These are phyloP conservation scores for Rhynchospora pubera DNA, from an alignment of 176 grass and related monocot genomes.

Conservation along the genomic window DNA sequence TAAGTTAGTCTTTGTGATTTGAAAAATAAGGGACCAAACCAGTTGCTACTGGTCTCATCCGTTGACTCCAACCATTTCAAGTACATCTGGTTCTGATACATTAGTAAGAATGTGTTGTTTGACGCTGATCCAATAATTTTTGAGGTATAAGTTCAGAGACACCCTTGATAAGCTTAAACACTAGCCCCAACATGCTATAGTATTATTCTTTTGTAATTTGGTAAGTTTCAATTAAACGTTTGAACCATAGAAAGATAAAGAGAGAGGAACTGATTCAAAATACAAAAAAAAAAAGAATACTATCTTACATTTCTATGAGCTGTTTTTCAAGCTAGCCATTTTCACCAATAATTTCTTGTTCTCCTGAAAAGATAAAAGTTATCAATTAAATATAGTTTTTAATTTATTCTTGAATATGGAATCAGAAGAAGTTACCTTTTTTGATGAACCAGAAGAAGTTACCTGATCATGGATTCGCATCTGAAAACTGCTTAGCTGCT, in stretches of 20 bases:
- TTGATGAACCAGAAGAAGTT: background rate
- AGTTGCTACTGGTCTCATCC: too few species aligned
- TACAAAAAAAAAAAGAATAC: background rate
- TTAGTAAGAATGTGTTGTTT: background rate
- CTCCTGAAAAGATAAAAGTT: background rate
- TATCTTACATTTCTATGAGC: slow-evolving; percentile 2
- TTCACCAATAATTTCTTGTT: slow-evolving; percentile 11
- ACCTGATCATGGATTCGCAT: slow-evolving; percentile 55
- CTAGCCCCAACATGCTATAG: background rate
- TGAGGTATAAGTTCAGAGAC: background rate
- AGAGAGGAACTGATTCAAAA: too few species aligned
- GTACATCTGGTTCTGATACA: too few species aligned
- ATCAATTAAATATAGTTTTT: background rate
- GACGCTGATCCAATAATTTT: background rate
- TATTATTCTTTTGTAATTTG: background rate
- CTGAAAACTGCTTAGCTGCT: slow-evolving; percentile 64
- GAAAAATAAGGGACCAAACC: too few species aligned
- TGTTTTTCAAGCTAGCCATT: slow-evolving; percentile 5
- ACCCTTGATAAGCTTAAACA: background rate
- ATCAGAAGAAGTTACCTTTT: background rate
- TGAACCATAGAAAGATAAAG: background rate
- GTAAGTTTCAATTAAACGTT: background rate
- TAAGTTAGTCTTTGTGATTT: too few species aligned
- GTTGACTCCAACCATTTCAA: too few species aligned
- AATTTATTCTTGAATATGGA: background rate